Base-by-base conservation (phyloP, 345 rosid genomes). In the Salix exigua region DNA sequence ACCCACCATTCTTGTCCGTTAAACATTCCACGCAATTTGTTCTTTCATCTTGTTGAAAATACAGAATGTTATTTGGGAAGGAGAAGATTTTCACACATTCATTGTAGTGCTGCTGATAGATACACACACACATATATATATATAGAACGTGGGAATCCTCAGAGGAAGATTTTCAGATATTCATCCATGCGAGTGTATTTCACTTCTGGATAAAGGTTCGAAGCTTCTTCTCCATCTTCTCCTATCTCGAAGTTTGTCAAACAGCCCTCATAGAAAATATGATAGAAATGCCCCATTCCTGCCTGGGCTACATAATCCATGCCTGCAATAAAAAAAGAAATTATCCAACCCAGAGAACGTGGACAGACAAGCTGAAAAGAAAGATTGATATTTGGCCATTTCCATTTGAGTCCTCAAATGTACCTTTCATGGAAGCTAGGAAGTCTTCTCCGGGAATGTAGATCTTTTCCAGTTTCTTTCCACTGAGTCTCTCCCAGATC, bases 241-340 rank as follows among this genome's bases (percentile, higher is more conserved):
- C 83, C 88, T 16, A 90, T 86, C 77, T 93, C 89, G 42, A 91
- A 83, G 80, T 94, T 88, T 13, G 96, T 82, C 30, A 93, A 81
- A 71, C 99, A 88, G 23, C 99, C 97, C 75, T 95, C 96, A 12
- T 88, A 95, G 80, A 82, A 95, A 1, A 95, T 85, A 71, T 95
- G 97, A 77, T 87, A 89, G 80, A 91, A 95, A 80, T 95, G 99
- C 33, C 97, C 96, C 21, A 88, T 50, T 50, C 93, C 99, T 7
- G 81, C 98, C 73, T 88, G 87, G 1, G 31, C 73, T 21, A 86
- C 91, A 67, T 83, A 82, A 69, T 88, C 94, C 88, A 74, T 21
- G 3, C 77, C 99, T 91, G 83, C 83, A 64, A 40, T 68, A 75
- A 8, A 26, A 48, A 80, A 14, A 28, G 13, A n/a, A 8, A 25